Evolutionary conservation across 116 monocot species (phyloP).

Genomic region (Thalassia testudinum): DNA sequence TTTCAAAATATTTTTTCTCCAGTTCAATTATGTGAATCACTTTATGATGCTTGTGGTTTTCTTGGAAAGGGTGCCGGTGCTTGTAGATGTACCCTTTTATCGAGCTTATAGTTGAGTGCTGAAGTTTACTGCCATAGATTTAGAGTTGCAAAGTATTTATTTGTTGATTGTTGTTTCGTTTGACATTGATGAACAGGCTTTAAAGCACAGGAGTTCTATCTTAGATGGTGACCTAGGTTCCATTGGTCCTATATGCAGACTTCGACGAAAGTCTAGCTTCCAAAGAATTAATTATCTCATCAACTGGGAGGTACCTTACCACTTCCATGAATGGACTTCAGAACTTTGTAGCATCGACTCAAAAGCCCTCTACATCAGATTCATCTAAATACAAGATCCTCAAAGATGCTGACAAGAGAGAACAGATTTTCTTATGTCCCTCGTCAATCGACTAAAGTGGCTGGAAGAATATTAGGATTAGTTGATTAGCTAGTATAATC

Average conservation of each 20-base stretch:
- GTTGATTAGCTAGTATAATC: constrained; percentile 52
- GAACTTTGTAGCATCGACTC: constrained; percentile 13
- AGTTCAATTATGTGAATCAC: too few relatives aligned
- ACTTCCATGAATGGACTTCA: constrained; percentile 9
- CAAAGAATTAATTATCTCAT: constrained; percentile 7
- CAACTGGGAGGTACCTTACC: constrained; percentile 13
- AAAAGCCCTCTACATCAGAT: constrained; percentile 14
- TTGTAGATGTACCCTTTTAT: too few relatives aligned
- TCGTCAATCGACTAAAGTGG: constrained; percentile 47
- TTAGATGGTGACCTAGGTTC: constrained; percentile 44
- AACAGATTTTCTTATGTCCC: constrained; percentile 18
- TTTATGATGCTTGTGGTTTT: too few relatives aligned
- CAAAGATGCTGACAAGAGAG: constrained; percentile 10
- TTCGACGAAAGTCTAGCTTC: constrained; percentile 45
- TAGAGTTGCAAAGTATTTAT: too few relatives aligned
- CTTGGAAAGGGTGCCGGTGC: too few relatives aligned
- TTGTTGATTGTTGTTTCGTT: too few relatives aligned
- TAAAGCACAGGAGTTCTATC: constrained; percentile 38
- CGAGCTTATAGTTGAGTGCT: too few relatives aligned
- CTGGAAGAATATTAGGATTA: constrained; percentile 42
- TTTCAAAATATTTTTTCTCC: too few relatives aligned
- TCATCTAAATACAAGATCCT: constrained; percentile 9
- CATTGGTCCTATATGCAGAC: constrained; percentile 51
- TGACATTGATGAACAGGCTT: constrained; percentile 13
- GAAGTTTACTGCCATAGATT: too few relatives aligned